phyloP scores from a whole-genome alignment of 1,284 basidiomycete genomes.

The Boletus austroedulis region DNA sequence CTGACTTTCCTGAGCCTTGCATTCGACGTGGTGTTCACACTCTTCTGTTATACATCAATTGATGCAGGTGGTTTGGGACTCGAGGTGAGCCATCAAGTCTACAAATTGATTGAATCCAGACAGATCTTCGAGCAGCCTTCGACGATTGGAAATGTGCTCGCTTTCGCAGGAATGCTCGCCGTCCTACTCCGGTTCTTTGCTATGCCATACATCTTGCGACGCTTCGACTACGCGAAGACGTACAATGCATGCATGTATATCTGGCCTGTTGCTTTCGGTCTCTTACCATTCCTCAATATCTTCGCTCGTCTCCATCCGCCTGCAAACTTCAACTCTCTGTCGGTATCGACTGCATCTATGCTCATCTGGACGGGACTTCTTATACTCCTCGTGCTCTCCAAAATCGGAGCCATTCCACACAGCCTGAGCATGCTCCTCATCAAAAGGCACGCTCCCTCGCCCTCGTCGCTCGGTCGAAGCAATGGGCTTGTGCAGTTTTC shows the following conservation, averaged over 20 bases:
- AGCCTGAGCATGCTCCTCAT: conserved; percentile 22
- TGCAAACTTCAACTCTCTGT: background rate
- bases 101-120: too few relatives aligned
- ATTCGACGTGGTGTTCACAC: conserved; percentile 22
- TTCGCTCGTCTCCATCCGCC: conserved; percentile 4
- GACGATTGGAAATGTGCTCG: conserved; percentile 19
- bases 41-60: conserved; percentile 22
- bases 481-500: conserved; percentile 26
- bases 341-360: background rate
- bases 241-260: conserved; percentile 24
- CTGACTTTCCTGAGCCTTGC: conserved; percentile 19
- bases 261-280: conserved; percentile 18
- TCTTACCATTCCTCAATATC: conserved; percentile 20
- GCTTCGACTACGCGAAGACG: conserved; percentile 20
- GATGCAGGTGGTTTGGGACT: conserved; percentile 20
- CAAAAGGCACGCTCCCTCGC: conserved; percentile 19
- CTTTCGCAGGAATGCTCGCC: conserved; percentile 13
- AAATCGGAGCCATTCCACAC: conserved; percentile 16
- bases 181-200: conserved; percentile 16
- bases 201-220: conserved; percentile 19
- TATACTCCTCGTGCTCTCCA: conserved; percentile 18
- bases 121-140: conserved; percentile 12
- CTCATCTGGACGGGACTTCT: conserved; percentile 20
- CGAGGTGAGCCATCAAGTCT: conserved; percentile 9
- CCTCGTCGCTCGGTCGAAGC: conserved; percentile 17